Evolutionary conservation across 1,284 basidiomycete species (phyloP), one percentile per base, ranked within the genome.

Genomic region (Cystobasidiaceae sp.): DNA sequence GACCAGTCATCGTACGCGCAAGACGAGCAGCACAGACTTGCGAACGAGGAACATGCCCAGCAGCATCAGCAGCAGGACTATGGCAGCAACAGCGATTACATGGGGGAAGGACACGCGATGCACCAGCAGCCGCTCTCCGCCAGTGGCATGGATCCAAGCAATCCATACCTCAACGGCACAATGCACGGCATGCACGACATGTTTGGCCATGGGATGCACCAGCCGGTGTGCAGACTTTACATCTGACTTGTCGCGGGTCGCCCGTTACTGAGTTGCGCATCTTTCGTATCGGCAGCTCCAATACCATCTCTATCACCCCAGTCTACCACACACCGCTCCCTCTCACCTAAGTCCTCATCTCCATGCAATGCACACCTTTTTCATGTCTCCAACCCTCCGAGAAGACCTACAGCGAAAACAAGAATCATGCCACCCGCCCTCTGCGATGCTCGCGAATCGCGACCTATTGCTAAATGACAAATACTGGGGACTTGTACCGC

Each of bases 251-350:
- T n/a, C n/a, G n/a, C n/a, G n/a, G n/a, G n/a, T n/a, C n/a, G n/a
- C n/a, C n/a, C n/a, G n/a, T n/a, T n/a, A n/a, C n/a, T n/a, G n/a
- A n/a, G n/a, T n/a, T n/a, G n/a, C n/a, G n/a, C n/a, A n/a, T n/a
- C n/a, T n/a, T n/a, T n/a, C n/a, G n/a, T n/a, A 4, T 34, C 8
- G 11, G 33, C 59, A 62, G 59, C 52, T 96, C 51, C 86, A 96
- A 74, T 92, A 97, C 75, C 91, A 97, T 73, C 83, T 97, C 30
- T 97, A 97, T 78, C 87, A 89, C 2, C 78, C 81, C 0, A 79
- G 81, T 0, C 81, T 77, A 73, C 85, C 78, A 73, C 86, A 79
- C 78, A 76, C 80, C 33, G 46, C 61, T n/a, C 41, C 33, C 13
- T 76, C 79, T 51, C 80, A 75, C 58, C 67, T 80, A 56, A 73